Evolutionary conservation across 2,329 filamentous ascomycete genomes (phyloP).

Genomic region (Phaeosphaeriaceae sp.): DNA sequence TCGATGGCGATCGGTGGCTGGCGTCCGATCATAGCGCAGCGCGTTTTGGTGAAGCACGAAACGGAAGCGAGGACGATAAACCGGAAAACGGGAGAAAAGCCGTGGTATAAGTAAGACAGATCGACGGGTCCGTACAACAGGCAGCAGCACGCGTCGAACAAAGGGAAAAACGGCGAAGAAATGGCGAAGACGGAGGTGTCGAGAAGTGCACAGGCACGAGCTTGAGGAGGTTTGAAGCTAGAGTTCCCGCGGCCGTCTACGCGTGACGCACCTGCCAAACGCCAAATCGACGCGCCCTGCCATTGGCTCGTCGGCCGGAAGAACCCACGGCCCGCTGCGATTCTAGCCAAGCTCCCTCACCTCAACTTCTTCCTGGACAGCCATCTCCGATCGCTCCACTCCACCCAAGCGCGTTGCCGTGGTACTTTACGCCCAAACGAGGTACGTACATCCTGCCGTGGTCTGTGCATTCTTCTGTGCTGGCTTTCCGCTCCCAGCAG

Average conservation of each 20-base stretch:
- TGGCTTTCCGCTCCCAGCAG: conserved; percentile 15
- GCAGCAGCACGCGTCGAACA: conserved; percentile 22
- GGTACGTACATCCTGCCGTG: conserved; percentile 21
- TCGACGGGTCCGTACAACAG: conserved; percentile 9
- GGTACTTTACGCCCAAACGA: conserved; percentile 27
- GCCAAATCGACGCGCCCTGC: conserved; percentile 21
- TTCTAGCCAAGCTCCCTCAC: conserved; percentile 25
- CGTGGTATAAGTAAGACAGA: conserved; percentile 7
- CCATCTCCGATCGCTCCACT: conserved; percentile 30
- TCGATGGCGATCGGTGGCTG: conserved; percentile 44
- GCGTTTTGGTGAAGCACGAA: conserved; percentile 34
- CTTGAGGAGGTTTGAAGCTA: conserved; percentile 26
- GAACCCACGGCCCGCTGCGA: conserved; percentile 19
- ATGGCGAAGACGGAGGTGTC: conserved; percentile 16
- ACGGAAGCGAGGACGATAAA: conserved; percentile 13
- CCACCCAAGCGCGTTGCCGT: conserved; percentile 39
- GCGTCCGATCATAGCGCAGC: conserved; percentile 45
- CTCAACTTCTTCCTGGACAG: conserved; percentile 31
- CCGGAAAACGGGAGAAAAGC: conserved; percentile 13
- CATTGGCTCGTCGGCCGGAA: conserved; percentile 32
- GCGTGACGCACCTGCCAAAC: conserved; percentile 26
- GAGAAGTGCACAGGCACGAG: conserved; percentile 29
- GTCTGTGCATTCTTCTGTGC: conserved; percentile 30
- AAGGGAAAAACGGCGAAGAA: conserved; percentile 15
- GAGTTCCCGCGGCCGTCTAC: conserved; percentile 18